These are phyloP conservation scores for Neonectria magnoliae DNA, from an alignment of 2,329 filamentous ascomycete genomes.

Conservation along the genomic window DNA sequence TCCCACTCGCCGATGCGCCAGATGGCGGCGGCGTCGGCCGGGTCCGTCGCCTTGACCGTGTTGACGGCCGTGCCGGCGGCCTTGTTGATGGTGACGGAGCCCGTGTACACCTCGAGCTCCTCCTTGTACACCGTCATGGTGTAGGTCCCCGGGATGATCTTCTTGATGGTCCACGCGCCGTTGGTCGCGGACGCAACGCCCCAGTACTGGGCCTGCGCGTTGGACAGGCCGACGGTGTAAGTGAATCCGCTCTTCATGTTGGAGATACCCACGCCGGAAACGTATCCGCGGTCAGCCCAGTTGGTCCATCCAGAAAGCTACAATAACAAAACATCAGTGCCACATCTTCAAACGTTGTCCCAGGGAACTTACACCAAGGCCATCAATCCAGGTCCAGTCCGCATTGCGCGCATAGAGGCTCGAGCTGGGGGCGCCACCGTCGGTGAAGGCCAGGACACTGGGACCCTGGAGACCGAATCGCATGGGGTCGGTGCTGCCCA, in stretches of 20 bases:
- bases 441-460: constrained; percentile 52
- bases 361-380: constrained; percentile 36
- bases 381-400: constrained; percentile 48
- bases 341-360: too few relatives aligned
- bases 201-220: constrained; percentile 51
- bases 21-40: constrained; percentile 44
- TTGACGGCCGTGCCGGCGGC: constrained; percentile 43
- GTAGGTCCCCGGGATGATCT: constrained; percentile 46
- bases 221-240: constrained; percentile 51
- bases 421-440: constrained; percentile 48
- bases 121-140: constrained; percentile 48
- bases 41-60: constrained; percentile 45
- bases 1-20: constrained; percentile 52
- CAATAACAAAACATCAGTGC: neutral
- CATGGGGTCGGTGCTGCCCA: constrained; percentile 54
- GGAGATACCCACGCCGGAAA: constrained; percentile 44
- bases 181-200: constrained; percentile 35
- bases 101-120: constrained; percentile 45
- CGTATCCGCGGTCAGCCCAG: constrained; percentile 42
- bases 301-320: constrained; percentile 47
- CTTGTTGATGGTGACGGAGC: constrained; percentile 41
- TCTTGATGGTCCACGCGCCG: constrained; percentile 45
- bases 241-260: constrained; percentile 52
- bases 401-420: constrained; percentile 50
- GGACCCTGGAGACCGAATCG: constrained; percentile 54